phyloP scores from a whole-genome alignment of 306 rosid species.

The Parietaria judaica region DNA sequence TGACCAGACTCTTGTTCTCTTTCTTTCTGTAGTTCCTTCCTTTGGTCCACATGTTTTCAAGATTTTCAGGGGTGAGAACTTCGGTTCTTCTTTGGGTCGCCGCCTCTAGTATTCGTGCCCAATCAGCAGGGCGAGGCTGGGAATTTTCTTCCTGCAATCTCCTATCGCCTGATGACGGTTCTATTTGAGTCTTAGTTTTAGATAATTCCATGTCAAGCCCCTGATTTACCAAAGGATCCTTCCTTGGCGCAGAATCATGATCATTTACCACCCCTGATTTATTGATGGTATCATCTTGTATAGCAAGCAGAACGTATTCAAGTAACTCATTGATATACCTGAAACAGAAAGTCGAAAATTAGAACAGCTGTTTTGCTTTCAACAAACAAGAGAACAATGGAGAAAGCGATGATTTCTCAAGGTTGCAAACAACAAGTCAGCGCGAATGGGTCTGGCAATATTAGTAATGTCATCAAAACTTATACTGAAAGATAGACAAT shows the following conservation, averaged over 20 bases:
- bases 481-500: background rate
- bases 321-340: conserved; percentile 86
- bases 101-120: conserved; percentile 76
- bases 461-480: background rate
- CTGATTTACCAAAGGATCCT: conserved; percentile 35
- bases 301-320: conserved; percentile 53
- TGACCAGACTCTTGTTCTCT: conserved; percentile 47
- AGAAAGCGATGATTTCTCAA: background rate
- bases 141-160: conserved; percentile 35
- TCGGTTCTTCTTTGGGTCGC: conserved; percentile 91
- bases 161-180: conserved; percentile 21
- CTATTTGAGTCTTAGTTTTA: conserved; percentile 33
- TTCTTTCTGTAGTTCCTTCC: conserved; percentile 84
- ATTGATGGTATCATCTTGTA: conserved; percentile 36
- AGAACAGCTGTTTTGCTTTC: background rate
- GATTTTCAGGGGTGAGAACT: conserved; percentile 94
- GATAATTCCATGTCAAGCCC: conserved; percentile 32
- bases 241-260: conserved; percentile 36
- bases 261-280: conserved; percentile 32
- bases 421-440: background rate
- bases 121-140: conserved; percentile 51
- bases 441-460: background rate
- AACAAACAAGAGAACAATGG: background rate
- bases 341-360: conserved; percentile 24
- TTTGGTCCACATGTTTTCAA: conserved; percentile 99